A percentile compares a stretch with the other conserved stretches of the same genome.
These are phyloP conservation scores for Strobilomyces confusus DNA, from an alignment of 768 basidiomycete genomes.

Conservation along the genomic window DNA sequence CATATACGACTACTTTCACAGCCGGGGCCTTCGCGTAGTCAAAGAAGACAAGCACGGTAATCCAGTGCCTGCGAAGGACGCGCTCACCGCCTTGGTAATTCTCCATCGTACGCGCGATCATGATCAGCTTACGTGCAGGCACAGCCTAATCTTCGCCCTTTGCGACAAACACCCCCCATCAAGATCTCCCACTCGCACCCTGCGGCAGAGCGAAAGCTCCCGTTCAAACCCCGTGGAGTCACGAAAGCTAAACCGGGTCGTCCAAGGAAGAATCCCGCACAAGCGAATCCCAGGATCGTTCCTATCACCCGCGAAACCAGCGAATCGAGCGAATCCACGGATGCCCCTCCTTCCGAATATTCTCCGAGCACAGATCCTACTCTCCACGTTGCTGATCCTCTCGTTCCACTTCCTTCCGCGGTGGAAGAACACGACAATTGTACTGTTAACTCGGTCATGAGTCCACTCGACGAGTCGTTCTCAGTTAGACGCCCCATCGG, in stretches of 20 bases:
- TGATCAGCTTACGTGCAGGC: slow-evolving; percentile 8
- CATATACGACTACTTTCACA: slow-evolving; percentile 78
- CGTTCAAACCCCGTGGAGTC: slow-evolving; percentile 25
- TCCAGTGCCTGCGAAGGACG: slow-evolving; percentile 30
- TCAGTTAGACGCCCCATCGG: slow-evolving; percentile 28
- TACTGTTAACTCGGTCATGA: slow-evolving; percentile 17
- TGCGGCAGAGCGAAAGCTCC: slow-evolving; percentile 11
- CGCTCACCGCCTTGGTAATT: slow-evolving; percentile 21
- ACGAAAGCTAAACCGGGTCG: slow-evolving; percentile 31
- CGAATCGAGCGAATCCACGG: slow-evolving; percentile 8
- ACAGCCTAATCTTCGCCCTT: slow-evolving; percentile 31
- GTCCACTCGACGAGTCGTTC: slow-evolving; percentile 24
- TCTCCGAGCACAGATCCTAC: slow-evolving; percentile 6
- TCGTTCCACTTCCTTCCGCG: slow-evolving; percentile 12
- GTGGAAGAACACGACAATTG: slow-evolving; percentile 3
- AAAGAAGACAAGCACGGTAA: slow-evolving; percentile 63
- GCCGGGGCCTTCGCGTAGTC: slow-evolving; percentile 55
- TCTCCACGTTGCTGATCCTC: slow-evolving; percentile 24
- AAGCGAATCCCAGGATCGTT: slow-evolving; percentile 3
- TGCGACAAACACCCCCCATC: slow-evolving; percentile 25
- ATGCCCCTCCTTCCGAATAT: slow-evolving; percentile 5
- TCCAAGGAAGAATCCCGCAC: slow-evolving; percentile 21
- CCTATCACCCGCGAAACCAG: slow-evolving; percentile 8
- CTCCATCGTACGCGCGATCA: slow-evolving; percentile 4
- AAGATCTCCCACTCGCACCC: slow-evolving; percentile 20